Percentiles rank a stretch among this genome's conserved stretches.
These are phyloP conservation scores for Kingdonia uniflora DNA, from an alignment of 164 flowering plant species.

Conservation along the genomic window DNA sequence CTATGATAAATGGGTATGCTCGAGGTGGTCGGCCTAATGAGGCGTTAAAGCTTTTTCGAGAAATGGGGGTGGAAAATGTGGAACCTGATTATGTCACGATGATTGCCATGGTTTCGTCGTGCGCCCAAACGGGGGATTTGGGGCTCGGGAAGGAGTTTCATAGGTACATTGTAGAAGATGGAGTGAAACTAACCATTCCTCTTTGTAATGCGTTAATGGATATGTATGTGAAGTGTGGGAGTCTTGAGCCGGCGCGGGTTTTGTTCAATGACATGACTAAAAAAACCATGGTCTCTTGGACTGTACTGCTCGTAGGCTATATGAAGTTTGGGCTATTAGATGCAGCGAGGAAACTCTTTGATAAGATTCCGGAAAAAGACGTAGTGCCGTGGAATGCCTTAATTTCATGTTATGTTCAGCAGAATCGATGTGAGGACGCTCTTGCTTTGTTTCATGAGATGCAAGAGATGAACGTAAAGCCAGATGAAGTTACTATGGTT, in stretches of 20 bases:
- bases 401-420: constrained; percentile 6
- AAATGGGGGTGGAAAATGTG: constrained; percentile 26
- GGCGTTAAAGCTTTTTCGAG: constrained; percentile 32
- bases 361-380: constrained; percentile 8
- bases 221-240: constrained; percentile 22
- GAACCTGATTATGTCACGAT: constrained; percentile 8
- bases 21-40: constrained; percentile 27
- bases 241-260: constrained; percentile 27
- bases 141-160: constrained; percentile 21
- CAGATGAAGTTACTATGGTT: constrained; percentile 11
- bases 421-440: constrained; percentile 3
- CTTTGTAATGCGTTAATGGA: constrained; percentile 46
- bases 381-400: constrained; percentile 11
- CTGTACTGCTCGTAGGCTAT: constrained; percentile 7
- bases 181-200: constrained; percentile 25
- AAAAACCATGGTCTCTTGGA: constrained; percentile 38
- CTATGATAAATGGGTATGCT: constrained; percentile 31
- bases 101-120: constrained; percentile 10
- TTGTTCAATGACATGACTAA: constrained; percentile 40
- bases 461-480: constrained; percentile 7
- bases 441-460: constrained; percentile 11
- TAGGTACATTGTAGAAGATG: constrained; percentile 21
- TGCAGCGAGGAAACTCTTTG: constrained; percentile 3
- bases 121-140: constrained; percentile 9
- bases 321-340: constrained; percentile 5